A percentile compares a stretch with the other conserved stretches of the same genome.
phyloP scores from a whole-genome alignment of 1,284 basidiomycete species.

The Rhodofomes roseus region DNA sequence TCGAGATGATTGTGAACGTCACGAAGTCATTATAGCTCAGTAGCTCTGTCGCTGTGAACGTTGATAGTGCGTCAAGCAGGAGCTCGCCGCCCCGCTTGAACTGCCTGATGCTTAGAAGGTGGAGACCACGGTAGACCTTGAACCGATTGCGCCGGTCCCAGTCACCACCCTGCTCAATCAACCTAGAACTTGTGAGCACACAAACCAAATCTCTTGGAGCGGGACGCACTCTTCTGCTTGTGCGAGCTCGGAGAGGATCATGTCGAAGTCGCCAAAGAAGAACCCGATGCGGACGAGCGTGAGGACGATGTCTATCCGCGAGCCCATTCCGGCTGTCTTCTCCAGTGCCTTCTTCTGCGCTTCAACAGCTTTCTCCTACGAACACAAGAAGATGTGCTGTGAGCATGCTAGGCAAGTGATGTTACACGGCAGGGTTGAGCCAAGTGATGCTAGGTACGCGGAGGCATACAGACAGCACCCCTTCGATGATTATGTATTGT shows the following conservation, averaged over 20 bases:
- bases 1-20: conserved; percentile 79
- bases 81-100: conserved; percentile 72
- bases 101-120: conserved; percentile 83
- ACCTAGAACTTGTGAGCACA: conserved; percentile 36
- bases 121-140: conserved; percentile 92
- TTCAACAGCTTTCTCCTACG: conserved; percentile 67
- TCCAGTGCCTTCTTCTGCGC: conserved; percentile 86
- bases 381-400: not conserved
- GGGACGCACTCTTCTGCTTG: conserved; percentile 79
- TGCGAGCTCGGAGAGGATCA: conserved; percentile 73
- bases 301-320: conserved; percentile 90
- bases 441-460: too few relatives aligned
- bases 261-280: conserved; percentile 82
- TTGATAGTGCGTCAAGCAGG: conserved; percentile 87
- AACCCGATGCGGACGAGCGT: conserved; percentile 88
- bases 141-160: conserved; percentile 97
- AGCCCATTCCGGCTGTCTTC: conserved; percentile 92
- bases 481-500: too few relatives aligned
- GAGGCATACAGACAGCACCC: too few relatives aligned
- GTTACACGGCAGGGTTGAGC: not conserved
- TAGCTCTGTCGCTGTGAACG: conserved; percentile 92
- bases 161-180: conserved; percentile 95
- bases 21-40: conserved; percentile 93
- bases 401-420: not conserved
- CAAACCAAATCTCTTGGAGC: not conserved